These are phyloP conservation scores for Phytopythium oedochilum DNA, from an alignment of 352 stramenopile genomes.

Conservation along the genomic window DNA sequence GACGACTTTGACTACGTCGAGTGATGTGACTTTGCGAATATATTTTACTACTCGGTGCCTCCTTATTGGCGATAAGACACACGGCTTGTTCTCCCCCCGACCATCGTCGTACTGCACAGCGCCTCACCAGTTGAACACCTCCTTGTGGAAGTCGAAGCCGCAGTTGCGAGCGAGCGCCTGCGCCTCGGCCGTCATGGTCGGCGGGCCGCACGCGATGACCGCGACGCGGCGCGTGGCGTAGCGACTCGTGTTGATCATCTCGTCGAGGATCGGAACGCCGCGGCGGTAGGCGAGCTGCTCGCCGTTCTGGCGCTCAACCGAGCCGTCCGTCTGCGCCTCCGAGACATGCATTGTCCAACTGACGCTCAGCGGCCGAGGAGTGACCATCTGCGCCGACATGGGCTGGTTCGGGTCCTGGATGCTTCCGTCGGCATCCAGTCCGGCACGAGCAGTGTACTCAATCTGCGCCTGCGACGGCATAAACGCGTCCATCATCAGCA, in stretches of 20 bases:
- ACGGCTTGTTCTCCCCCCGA: neutral
- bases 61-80: neutral
- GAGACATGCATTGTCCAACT: slow-evolving; percentile 68
- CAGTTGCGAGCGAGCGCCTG: slow-evolving; percentile 58
- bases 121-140: slow-evolving; percentile 75
- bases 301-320: slow-evolving; percentile 42
- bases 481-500: slow-evolving; percentile 74
- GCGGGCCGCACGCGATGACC: slow-evolving; percentile 68
- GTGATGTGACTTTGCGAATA: slow-evolving; percentile 12
- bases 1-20: slow-evolving; percentile 87
- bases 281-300: slow-evolving; percentile 47
- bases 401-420: slow-evolving; percentile 50
- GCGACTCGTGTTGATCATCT: slow-evolving; percentile 64
- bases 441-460: slow-evolving; percentile 23
- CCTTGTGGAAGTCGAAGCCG: slow-evolving; percentile 81
- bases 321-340: slow-evolving; percentile 32
- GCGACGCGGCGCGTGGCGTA: slow-evolving; percentile 56
- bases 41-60: neutral
- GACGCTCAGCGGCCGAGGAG: slow-evolving; percentile 28
- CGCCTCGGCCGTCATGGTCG: slow-evolving; percentile 64
- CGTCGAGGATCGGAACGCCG: slow-evolving; percentile 57
- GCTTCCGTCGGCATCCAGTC: slow-evolving; percentile 10
- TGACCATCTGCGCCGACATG: slow-evolving; percentile 8
- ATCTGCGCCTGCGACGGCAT: slow-evolving; percentile 45
- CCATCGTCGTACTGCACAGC: neutral